Percentiles rank a stretch among this genome's conserved stretches.
Conservation (phyloP, 2,329 filamentous ascomycete species). For the Hypoxylon sp. region DNA sequence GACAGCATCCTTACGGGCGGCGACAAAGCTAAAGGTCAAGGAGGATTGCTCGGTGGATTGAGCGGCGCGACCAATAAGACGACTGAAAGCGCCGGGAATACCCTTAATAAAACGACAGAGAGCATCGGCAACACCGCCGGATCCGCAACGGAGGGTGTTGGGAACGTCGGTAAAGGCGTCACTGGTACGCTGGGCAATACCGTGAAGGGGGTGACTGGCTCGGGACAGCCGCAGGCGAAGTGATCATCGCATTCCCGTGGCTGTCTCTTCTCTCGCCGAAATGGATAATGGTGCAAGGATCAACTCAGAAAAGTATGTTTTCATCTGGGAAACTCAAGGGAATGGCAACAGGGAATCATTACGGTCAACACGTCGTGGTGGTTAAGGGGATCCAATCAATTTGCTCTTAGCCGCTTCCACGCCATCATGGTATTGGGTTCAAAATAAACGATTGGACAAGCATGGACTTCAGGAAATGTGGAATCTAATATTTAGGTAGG, state of each 20-base stretch:
- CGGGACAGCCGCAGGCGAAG: constrained; percentile 31
- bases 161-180: constrained; percentile 51
- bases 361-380: background rate
- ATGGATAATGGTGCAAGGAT: background rate
- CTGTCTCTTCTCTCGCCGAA: background rate
- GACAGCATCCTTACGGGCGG: constrained; percentile 59
- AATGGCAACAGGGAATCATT: background rate
- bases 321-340: background rate
- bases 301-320: background rate
- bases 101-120: constrained; percentile 46
- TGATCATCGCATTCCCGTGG: background rate
- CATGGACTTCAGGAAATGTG: too few species aligned
- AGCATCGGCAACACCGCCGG: constrained; percentile 49
- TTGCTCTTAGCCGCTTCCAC: background rate
- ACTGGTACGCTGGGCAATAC: constrained; percentile 49
- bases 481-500: too few species aligned
- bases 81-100: constrained; percentile 49
- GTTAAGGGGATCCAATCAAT: background rate
- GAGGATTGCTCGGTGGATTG: constrained; percentile 56
- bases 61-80: constrained; percentile 54
- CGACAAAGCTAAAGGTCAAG: constrained; percentile 57
- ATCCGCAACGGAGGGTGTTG: constrained; percentile 54
- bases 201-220: constrained; percentile 46
- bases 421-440: background rate
- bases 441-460: background rate